These are phyloP conservation scores for Caryopteris hybrid DNA, from an alignment of 305 asterid genomes.

Conservation along the genomic window DNA sequence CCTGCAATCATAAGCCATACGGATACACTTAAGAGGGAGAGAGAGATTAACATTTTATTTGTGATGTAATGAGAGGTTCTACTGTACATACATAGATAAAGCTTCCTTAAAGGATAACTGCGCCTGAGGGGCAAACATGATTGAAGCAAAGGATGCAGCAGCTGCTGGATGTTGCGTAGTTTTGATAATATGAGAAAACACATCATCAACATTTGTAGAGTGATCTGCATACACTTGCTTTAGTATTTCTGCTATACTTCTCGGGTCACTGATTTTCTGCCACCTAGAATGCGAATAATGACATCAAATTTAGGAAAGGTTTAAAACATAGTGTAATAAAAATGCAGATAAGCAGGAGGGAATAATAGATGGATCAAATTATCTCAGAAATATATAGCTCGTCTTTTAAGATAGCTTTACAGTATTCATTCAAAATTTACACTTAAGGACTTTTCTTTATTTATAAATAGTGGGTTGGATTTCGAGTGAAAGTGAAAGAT, in stretches of 20 bases:
- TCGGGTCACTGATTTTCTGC: slow-evolving; percentile 88
- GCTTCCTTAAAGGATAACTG: slow-evolving; percentile 66
- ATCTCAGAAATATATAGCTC: neutral
- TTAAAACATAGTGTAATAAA: no score
- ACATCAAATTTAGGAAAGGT: neutral
- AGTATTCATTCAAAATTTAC: neutral
- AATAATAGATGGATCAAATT: no score
- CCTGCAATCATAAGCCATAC: slow-evolving; percentile 30
- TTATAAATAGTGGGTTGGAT: no score
- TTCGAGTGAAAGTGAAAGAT: no score
- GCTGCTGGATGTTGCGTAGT: slow-evolving; percentile 91
- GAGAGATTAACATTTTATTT: neutral
- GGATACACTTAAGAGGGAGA: neutral
- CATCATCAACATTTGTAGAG: slow-evolving; percentile 66
- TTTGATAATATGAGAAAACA: slow-evolving; percentile 60
- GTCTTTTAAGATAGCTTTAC: neutral
- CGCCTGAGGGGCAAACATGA: slow-evolving; percentile 82
- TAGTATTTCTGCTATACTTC: slow-evolving; percentile 66
- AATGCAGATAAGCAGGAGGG: no score
- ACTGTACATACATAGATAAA: slow-evolving; percentile 45
- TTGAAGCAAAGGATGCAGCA: slow-evolving; percentile 85
- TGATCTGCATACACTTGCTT: slow-evolving; percentile 90
- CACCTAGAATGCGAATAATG: slow-evolving; percentile 43
- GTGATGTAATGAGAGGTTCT: neutral
- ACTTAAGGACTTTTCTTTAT: neutral